Evolutionary conservation across 2,329 filamentous ascomycete genomes (phyloP), one percentile per base, ranked within the genome.

Genomic region (Fusarium fujikuroi): DNA sequence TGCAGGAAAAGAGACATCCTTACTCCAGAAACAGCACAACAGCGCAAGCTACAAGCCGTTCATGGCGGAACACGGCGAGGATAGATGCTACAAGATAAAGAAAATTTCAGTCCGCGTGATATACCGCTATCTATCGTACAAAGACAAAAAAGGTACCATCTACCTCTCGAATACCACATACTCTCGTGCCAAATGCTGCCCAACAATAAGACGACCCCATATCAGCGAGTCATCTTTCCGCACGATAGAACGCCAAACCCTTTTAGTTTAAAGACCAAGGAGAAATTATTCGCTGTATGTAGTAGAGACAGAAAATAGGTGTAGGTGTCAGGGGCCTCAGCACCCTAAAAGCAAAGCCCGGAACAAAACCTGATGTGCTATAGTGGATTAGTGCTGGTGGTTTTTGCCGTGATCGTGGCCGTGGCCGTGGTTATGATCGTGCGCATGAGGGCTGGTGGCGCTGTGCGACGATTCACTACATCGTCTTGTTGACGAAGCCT

Each of bases 401-500:
- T 25, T 46, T 34, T 67, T 63, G 46, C 56, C 47, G 30, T 66
- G 44, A 19, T 32, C 21, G 21, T 65, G 63, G 6, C 16, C n/a
- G 9, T 32, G 32, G 11, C 32, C 32, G 30, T 69, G 66, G 19
- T 62, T 46, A 23, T 56, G 65, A 25, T 69, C 50, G 37, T 69
- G 66, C 21, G 65, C 44, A 46, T 76, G 68, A 52, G 72, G 60
- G 60, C 72, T 72, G 32, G 34, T 47, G 21, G 60, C 73, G 44
- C 75, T 75, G 30, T 78, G 79, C 23, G 79, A 80, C 12, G 81
- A 81, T 39, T 81, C 76, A 63, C 82, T 83, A 21, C 77, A 77
- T 21, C 81, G 77, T 25, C 81, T 78, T n/a, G 78, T 81, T 7
- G 82, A 83, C 7, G 81, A 80, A 14, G 76, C 79, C 61, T 78